Evolutionary conservation across 2,329 filamentous ascomycete species (phyloP).

Genomic region (Colletotrichum karsti): DNA sequence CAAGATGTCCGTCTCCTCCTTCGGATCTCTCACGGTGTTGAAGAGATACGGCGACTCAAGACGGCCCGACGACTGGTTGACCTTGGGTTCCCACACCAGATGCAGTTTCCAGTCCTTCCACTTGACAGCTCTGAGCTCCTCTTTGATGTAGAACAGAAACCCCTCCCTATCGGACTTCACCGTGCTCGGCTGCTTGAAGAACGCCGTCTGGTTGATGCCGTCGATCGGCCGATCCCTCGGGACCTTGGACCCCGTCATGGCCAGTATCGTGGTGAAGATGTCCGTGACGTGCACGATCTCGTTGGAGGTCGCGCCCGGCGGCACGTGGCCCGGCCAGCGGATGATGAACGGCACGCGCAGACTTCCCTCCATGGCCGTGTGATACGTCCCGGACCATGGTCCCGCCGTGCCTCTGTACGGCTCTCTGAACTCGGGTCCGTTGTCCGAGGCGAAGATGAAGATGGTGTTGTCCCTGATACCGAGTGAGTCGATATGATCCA

Average conservation of each 20-base stretch:
- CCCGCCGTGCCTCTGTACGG: constrained; percentile 43
- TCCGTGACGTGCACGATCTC: constrained; percentile 43
- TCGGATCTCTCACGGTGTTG: constrained; percentile 40
- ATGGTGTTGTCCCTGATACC: constrained; percentile 40
- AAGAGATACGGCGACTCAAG: constrained; percentile 43
- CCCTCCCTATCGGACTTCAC: constrained; percentile 34
- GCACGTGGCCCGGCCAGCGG: constrained; percentile 41
- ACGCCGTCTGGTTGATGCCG: constrained; percentile 36
- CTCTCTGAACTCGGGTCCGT: constrained; percentile 42
- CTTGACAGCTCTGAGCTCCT: constrained; percentile 42
- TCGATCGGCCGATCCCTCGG: constrained; percentile 41
- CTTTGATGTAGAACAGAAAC: constrained; percentile 44
- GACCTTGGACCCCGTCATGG: constrained; percentile 31
- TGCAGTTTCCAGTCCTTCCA: constrained; percentile 46
- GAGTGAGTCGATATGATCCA: constrained; percentile 40
- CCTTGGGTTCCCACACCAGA: constrained; percentile 43
- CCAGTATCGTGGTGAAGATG: constrained; percentile 39
- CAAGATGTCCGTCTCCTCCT: constrained; percentile 42
- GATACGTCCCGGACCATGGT: constrained; percentile 44
- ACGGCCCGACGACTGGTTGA: constrained; percentile 40
- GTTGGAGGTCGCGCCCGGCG: constrained; percentile 36
- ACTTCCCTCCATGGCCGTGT: constrained; percentile 46
- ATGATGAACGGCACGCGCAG: constrained; percentile 45
- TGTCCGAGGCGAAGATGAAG: constrained; percentile 45
- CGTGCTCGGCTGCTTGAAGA: constrained; percentile 35